Conservation (phyloP, 2,329 filamentous ascomycete species). For the Trichoderma sp. region DNA sequence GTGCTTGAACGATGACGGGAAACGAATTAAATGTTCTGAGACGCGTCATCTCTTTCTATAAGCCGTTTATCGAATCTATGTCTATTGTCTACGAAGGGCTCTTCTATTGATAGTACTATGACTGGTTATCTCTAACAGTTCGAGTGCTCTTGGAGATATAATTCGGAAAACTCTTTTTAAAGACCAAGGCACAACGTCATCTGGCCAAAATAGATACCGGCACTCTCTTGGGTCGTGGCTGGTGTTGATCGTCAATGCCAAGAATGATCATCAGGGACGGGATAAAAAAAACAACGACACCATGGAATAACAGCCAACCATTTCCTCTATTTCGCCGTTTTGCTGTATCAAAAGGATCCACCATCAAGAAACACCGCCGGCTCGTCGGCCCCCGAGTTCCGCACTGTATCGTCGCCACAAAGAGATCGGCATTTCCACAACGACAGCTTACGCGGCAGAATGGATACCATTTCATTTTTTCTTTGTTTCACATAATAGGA, state of each 20-base stretch:
- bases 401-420: background rate
- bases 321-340: background rate
- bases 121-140: background rate
- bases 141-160: background rate
- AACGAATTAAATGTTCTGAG: background rate
- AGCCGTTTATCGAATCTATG: background rate
- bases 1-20: background rate
- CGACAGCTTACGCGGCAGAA: conserved; percentile 4
- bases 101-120: background rate
- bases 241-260: background rate
- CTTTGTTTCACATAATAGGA: background rate
- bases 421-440: conserved; percentile 1
- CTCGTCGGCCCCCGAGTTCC: conserved; percentile 9
- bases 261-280: conserved; percentile 2
- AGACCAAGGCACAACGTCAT: background rate
- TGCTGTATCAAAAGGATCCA: background rate
- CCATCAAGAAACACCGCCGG: background rate
- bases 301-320: background rate
- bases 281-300: background rate
- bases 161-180: background rate
- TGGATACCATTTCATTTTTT: background rate
- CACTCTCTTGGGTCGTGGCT: background rate
- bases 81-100: background rate
- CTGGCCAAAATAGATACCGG: background rate
- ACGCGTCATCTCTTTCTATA: background rate